Base-by-base conservation (phyloP, 83 land plant species). In the Picea abies region DNA sequence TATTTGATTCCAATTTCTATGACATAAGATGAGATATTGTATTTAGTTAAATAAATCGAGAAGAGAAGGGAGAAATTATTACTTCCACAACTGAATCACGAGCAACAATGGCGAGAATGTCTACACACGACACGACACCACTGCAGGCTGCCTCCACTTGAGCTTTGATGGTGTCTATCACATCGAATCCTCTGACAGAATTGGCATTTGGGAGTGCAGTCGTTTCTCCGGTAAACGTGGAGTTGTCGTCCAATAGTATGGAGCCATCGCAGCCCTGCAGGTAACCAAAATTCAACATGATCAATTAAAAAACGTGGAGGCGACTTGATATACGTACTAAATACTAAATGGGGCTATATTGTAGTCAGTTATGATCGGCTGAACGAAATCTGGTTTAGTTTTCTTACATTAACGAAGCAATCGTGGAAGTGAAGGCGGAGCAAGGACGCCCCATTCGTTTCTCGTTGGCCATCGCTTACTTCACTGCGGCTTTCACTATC, bases 371-470 rank as follows among this genome's bases (percentile, higher is more conserved):
- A 44, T 44, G 47, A 44, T 44, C 47, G 7, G 47, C 47, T 44
- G 47, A 44, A 44, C 7, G 47, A 44, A 44, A 44, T 44, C 52
- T 19, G 25, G 11, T 12, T 61, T 22, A 4, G 12, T 25, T 62
- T 60, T 67, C 49, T 79, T 88, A 89, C 94, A 70, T 91, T 91
- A 58, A 94, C 97, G 73, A 94, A 94, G 85, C 97, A 94, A 80
- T 94, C 95, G 56, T 94, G 95, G 79, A 94, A 94, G 82, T 84
- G 85, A 63, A 92, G 70, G 63, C 96, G 95, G 23, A 94, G 88
- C 52, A 92, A 80, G 17, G 91, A 90, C 12, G 96, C 94, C 0
- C 94, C 88, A 92, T 89, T 6, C 93, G 86, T 19, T 84, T 81
- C 72, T 94, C 96, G 1, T 79, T 85, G 17, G 83, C 23, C 22